Evolutionary conservation across 2,329 filamentous ascomycete species (phyloP).

Genomic region (Graphiopsis chlorocephala): DNA sequence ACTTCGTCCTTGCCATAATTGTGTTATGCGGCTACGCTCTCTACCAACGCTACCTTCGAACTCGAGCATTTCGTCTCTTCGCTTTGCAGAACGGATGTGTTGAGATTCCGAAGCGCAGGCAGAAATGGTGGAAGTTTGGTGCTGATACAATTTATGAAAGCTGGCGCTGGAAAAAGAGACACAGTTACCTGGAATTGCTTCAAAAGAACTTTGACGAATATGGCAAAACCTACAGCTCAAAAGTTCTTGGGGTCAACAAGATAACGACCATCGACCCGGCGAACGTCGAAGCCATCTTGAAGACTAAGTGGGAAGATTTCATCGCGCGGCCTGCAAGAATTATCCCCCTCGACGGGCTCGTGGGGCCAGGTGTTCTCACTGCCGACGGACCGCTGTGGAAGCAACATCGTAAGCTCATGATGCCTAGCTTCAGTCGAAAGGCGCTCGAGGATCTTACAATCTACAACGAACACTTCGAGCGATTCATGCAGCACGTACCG

Average conservation of each 20-base stretch:
- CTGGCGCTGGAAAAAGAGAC: constrained; percentile 1
- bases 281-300: constrained; percentile 9
- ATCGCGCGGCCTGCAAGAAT: not conserved
- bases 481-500: constrained; percentile 40
- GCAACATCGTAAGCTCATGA: constrained; percentile 8
- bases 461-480: not conserved
- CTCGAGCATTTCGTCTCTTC: not conserved
- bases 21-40: not conserved
- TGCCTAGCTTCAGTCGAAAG: constrained; percentile 12
- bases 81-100: not conserved
- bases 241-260: constrained; percentile 2
- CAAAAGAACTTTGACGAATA: constrained; percentile 9
- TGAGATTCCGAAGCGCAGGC: not conserved
- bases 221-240: not conserved
- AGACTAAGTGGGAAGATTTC: constrained; percentile 10
- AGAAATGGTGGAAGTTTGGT: constrained; percentile 8
- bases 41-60: not conserved
- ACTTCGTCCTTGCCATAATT: not conserved
- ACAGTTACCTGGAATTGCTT: constrained; percentile 6
- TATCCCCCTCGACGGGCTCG: not conserved
- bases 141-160: constrained; percentile 5
- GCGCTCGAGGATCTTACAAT: constrained; percentile 3
- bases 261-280: constrained; percentile 10
- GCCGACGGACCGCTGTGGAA: constrained; percentile 10
- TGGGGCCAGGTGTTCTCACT: constrained; percentile 3